A percentile compares a stretch with the other conserved stretches of the same genome.
Conservation (phyloP, 2,329 filamentous ascomycete species). For the Aspergillus proliferans region DNA sequence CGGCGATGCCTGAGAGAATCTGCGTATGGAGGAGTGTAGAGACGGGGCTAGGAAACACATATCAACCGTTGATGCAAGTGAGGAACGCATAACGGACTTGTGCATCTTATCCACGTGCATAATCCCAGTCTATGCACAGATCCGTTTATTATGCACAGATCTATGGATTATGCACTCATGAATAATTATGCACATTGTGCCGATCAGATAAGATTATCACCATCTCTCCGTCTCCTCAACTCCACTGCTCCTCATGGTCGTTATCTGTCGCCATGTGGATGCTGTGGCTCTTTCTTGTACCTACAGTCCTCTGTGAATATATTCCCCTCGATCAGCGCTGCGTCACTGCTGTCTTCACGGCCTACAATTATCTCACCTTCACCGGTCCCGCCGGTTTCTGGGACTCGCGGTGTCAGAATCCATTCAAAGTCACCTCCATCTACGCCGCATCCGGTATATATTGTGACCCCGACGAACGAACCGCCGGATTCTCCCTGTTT, state of each 20-base stretch:
- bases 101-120: neutral
- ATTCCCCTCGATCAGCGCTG: constrained; percentile 23
- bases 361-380: constrained; percentile 28
- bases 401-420: constrained; percentile 24
- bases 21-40: no score
- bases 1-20: no score
- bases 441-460: constrained; percentile 31
- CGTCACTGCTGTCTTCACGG: constrained; percentile 26
- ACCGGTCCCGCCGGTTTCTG: constrained; percentile 12
- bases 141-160: no score
- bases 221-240: neutral
- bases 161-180: neutral
- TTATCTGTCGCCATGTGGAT: neutral
- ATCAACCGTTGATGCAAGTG: no score
- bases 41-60: no score
- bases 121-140: neutral
- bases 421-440: constrained; percentile 27
- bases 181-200: neutral
- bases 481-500: constrained; percentile 17
- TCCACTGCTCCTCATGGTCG: neutral
- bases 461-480: constrained; percentile 21
- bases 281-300: neutral
- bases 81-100: neutral
- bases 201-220: neutral
- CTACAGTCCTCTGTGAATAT: neutral